These are phyloP conservation scores for Cajanus cajan DNA, from an alignment of 306 rosid genomes.

Conservation along the genomic window DNA sequence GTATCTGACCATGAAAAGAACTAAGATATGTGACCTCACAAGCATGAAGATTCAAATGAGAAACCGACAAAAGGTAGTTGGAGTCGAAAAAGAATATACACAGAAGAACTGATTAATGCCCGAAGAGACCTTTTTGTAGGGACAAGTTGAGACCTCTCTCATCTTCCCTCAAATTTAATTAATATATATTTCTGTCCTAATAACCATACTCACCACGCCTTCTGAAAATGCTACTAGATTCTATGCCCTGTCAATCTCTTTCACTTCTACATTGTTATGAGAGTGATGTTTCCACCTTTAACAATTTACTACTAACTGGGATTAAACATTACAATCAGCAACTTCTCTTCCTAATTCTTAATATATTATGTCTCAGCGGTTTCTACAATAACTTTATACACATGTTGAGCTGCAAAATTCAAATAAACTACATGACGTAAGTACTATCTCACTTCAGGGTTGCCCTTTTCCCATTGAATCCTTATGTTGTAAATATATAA, in stretches of 20 bases:
- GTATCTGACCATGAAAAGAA: not conserved
- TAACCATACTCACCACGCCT: slow-evolving; percentile 17
- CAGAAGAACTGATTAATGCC: slow-evolving; percentile 46
- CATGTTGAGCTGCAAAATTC: not conserved
- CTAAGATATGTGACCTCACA: not conserved
- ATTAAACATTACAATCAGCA: not conserved
- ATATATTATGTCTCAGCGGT: not conserved
- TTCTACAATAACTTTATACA: not conserved
- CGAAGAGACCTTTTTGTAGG: not conserved
- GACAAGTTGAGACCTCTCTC: slow-evolving; percentile 28
- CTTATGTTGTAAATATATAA: not conserved
- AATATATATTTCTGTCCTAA: not conserved
- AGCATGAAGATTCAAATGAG: slow-evolving; percentile 18
- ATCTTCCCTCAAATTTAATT: slow-evolving; percentile 5
- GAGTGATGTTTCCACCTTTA: not conserved
- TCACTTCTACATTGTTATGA: not conserved
- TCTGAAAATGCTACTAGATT: slow-evolving; percentile 19
- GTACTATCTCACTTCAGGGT: not conserved
- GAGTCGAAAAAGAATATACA: slow-evolving; percentile 32
- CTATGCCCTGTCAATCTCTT: not conserved
- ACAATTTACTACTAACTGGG: not conserved
- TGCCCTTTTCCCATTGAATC: not conserved
- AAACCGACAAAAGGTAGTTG: slow-evolving; percentile 38
- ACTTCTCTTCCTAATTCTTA: not conserved
- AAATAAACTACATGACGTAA: not conserved